Evolutionary conservation across 2,329 filamentous ascomycete genomes (phyloP).

Genomic region (Paracorniculantispora psalliotae): DNA sequence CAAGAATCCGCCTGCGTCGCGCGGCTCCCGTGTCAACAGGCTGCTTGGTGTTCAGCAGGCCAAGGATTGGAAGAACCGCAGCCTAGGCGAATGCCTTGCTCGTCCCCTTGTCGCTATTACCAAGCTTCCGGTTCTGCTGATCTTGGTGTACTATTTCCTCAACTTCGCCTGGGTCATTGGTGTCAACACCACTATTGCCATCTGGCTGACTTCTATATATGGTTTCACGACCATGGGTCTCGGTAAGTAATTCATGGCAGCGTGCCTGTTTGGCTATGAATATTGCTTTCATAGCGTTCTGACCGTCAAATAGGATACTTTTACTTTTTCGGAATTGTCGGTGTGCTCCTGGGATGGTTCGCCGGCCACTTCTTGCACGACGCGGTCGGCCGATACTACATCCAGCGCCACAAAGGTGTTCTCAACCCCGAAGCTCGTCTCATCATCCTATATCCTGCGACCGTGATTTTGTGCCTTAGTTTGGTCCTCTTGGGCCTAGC

Average conservation of each 20-base stretch:
- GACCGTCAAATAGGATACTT: conserved; percentile 46
- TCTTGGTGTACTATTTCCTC: conserved; percentile 23
- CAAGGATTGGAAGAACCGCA: conserved; percentile 29
- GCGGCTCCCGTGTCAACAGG: conserved; percentile 20
- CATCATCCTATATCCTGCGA: conserved; percentile 40
- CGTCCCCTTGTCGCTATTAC: conserved; percentile 34
- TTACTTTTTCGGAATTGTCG: conserved; percentile 55
- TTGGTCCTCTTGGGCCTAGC: conserved; percentile 49
- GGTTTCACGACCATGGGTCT: conserved; percentile 28
- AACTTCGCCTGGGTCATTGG: conserved; percentile 49
- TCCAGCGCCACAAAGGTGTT: conserved; percentile 41
- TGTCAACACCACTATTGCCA: conserved; percentile 51
- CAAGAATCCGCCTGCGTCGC: conserved; percentile 28
- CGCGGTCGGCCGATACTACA: conserved; percentile 39
- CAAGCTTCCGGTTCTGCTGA: conserved; percentile 34
- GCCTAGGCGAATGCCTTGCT: conserved; percentile 34
- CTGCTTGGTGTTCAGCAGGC: conserved; percentile 9
- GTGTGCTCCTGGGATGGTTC: conserved; percentile 47
- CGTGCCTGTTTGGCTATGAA: no score
- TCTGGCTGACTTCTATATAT: conserved; percentile 47
- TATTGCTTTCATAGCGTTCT: no score
- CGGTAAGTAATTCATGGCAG: no score
- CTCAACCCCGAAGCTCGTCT: conserved; percentile 55
- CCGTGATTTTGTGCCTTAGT: conserved; percentile 45
- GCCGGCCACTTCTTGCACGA: conserved; percentile 55